Percentiles rank a stretch among this genome's conserved stretches.
Evolutionary conservation across 208 protist genomes (phyloP).

Genomic region (Acanthamoeba lenticulata): DNA sequence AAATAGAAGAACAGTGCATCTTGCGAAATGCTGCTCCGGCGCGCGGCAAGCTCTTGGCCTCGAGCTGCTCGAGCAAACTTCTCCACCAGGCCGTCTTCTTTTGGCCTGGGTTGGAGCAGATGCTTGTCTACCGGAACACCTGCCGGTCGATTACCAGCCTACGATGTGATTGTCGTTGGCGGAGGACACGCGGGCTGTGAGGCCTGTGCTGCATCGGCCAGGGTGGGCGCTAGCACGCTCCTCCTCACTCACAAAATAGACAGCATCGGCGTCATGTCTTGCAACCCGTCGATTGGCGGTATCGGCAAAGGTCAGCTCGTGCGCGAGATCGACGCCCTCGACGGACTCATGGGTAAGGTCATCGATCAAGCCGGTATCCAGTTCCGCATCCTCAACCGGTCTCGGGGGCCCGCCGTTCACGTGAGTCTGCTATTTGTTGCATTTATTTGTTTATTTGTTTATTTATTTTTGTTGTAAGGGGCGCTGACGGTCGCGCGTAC

Average conservation of each 20-base stretch:
- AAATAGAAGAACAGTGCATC: background rate
- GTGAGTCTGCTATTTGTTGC: constrained; percentile 65
- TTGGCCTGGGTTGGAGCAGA: background rate
- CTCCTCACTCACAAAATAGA: constrained; percentile 88
- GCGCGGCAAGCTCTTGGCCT: background rate
- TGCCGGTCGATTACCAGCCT: background rate
- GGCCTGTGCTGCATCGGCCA: constrained; percentile 86
- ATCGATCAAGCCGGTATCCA: constrained; percentile 89
- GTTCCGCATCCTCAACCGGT: constrained; percentile 88
- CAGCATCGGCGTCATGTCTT: constrained; percentile 91
- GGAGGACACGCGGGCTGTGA: constrained; percentile 92
- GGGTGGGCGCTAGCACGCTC: constrained; percentile 86
- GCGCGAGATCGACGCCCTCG: constrained; percentile 91
- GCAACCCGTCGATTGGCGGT: constrained; percentile 94
- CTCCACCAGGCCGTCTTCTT: background rate
- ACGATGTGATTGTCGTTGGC: constrained; percentile 84
- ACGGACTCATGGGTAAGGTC: constrained; percentile 89
- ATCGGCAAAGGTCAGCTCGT: constrained; percentile 92
- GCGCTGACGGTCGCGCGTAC: background rate
- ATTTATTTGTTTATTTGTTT: constrained; percentile 62
- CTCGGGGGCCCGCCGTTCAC: constrained; percentile 86
- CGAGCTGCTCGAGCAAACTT: background rate
- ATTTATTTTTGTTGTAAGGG: no score
- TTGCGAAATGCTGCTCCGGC: background rate
- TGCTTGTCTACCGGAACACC: background rate